phyloP scores from a whole-genome alignment of 2,329 filamentous ascomycete species.

The Ophiocordyceps camponoti-leonardi region DNA sequence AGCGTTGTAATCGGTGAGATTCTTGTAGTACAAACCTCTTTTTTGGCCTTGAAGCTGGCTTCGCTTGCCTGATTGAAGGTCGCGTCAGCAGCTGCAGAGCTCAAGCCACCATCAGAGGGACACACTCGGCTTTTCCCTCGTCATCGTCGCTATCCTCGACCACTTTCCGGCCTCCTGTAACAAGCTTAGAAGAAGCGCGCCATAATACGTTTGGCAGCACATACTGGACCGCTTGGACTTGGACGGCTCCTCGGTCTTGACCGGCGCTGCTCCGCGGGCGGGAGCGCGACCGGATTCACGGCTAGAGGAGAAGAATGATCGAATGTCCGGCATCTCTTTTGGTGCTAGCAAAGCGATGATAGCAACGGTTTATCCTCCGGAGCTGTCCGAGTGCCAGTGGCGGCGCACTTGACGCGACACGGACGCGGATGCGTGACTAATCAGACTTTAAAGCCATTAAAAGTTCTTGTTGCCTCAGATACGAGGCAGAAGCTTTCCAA shows the following conservation, averaged over 20 bases:
- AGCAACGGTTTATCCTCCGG: background rate
- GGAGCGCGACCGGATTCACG: constrained; percentile 51
- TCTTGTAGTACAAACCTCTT: constrained; percentile 17
- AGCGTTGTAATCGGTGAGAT: background rate
- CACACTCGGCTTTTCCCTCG: constrained; percentile 27
- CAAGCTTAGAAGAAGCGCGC: constrained; percentile 5
- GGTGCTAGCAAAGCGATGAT: constrained; percentile 2
- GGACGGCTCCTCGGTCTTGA: constrained; percentile 25
- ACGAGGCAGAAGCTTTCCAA: constrained; percentile 10
- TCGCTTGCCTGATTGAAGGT: constrained; percentile 25
- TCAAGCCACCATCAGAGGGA: background rate
- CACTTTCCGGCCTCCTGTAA: constrained; percentile 44
- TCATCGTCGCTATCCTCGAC: constrained; percentile 72
- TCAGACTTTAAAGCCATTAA: background rate
- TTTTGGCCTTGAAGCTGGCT: constrained; percentile 32
- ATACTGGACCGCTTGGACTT: constrained; percentile 29
- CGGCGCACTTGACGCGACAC: background rate
- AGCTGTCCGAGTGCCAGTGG: no score
- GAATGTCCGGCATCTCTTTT: constrained; percentile 69
- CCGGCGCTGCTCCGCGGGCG: constrained; percentile 27
- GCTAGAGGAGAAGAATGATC: constrained; percentile 77
- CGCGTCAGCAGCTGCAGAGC: background rate
- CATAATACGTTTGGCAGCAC: constrained; percentile 5
- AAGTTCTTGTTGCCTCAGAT: constrained; percentile 6
- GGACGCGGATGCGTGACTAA: background rate